Evolutionary conservation across 176 grass and related monocot genomes (phyloP).

Genomic region (Musa beccarii): DNA sequence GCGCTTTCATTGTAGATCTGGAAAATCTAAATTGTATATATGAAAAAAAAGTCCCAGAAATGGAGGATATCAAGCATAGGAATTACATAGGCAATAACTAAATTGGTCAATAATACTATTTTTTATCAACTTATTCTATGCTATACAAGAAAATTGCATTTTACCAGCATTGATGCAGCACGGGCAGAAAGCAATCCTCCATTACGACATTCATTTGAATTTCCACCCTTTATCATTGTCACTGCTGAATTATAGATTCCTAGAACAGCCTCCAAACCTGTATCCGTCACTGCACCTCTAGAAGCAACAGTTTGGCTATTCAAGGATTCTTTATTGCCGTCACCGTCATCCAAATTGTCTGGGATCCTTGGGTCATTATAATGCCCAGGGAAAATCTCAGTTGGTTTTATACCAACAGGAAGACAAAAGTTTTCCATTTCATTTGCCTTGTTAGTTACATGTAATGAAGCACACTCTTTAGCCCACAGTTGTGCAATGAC

Average conservation of each 20-base stretch:
- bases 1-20: background rate
- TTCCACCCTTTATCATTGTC: conserved; percentile 58
- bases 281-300: conserved; percentile 31
- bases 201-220: conserved; percentile 49
- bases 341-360: conserved; percentile 22
- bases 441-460: conserved; percentile 29
- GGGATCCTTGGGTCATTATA: conserved; percentile 2
- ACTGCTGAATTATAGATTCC: conserved; percentile 64
- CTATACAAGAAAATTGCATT: conserved; percentile 6
- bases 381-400: conserved; percentile 21
- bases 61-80: background rate
- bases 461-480: conserved; percentile 36
- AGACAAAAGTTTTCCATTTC: conserved; percentile 46
- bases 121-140: background rate
- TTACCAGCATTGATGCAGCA: conserved; percentile 88
- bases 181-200: conserved; percentile 45
- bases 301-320: conserved; percentile 28
- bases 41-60: background rate
- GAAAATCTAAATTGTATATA: background rate
- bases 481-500: conserved; percentile 68
- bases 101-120: background rate
- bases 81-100: background rate
- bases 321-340: conserved; percentile 16
- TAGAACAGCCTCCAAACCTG: conserved; percentile 51
- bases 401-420: conserved; percentile 76